These are phyloP conservation scores for Nannizziopsis arthrosporioides DNA, from an alignment of 2,329 filamentous ascomycete species.

Conservation along the genomic window DNA sequence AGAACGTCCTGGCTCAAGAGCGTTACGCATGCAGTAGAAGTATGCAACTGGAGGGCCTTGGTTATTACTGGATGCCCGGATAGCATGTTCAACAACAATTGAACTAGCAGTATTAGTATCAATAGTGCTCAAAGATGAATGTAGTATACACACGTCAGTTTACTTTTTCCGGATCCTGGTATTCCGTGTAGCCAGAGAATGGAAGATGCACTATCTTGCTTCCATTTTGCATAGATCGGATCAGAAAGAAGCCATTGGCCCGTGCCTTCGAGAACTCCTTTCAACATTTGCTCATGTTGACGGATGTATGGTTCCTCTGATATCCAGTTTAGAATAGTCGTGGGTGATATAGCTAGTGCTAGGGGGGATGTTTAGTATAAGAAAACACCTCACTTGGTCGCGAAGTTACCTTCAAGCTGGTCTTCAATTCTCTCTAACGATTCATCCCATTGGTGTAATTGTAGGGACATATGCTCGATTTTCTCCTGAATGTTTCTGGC, in stretches of 20 bases:
- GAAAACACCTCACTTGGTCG: too few relatives aligned
- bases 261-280: slow-evolving; percentile 10
- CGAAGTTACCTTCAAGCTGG: too few relatives aligned
- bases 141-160: slow-evolving; percentile 9
- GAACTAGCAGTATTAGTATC: too few relatives aligned
- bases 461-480: too few relatives aligned
- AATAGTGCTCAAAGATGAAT: neutral
- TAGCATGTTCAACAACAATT: too few relatives aligned
- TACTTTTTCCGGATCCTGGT: slow-evolving; percentile 17
- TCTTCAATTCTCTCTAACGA: too few relatives aligned
- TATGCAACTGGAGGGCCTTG: slow-evolving; percentile 12
- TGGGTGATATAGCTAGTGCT: too few relatives aligned
- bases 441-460: too few relatives aligned
- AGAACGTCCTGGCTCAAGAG: slow-evolving; percentile 18
- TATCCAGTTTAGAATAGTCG: slow-evolving; percentile 12
- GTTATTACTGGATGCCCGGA: too few relatives aligned
- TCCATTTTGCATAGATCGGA: slow-evolving; percentile 14
- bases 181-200: slow-evolving; percentile 18
- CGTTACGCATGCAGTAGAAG: slow-evolving; percentile 22
- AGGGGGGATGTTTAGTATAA: too few relatives aligned
- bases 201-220: slow-evolving; percentile 11
- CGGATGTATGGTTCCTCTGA: slow-evolving; percentile 12
- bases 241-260: slow-evolving; percentile 17
- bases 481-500: too few relatives aligned
- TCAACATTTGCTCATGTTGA: slow-evolving; percentile 14